These are phyloP conservation scores for Hepatocystis sp. DNA, from an alignment of 169 alveolate species.

Conservation along the genomic window DNA sequence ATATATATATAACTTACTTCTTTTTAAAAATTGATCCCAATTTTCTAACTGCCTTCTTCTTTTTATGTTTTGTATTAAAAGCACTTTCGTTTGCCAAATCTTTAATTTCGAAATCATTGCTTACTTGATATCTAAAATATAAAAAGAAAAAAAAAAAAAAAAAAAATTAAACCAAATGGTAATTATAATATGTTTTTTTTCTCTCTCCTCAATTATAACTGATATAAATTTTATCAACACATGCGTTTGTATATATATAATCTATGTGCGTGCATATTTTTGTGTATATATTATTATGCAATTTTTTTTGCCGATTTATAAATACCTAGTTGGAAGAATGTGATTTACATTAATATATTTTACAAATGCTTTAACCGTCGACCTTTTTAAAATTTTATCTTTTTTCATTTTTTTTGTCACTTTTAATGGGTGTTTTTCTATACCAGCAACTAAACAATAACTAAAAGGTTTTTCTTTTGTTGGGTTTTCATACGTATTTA, in stretches of 20 bases:
- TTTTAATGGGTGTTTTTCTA: conserved; percentile 96
- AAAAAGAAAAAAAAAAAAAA: neutral
- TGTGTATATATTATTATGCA: no score
- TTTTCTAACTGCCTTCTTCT: conserved; percentile 72
- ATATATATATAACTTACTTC: conserved; percentile 74
- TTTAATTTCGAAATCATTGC: conserved; percentile 64
- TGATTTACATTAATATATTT: conserved; percentile 98
- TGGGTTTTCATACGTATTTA: conserved; percentile 95
- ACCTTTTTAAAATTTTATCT: conserved; percentile 94
- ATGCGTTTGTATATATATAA: no score
- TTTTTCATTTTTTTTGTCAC: conserved; percentile 94
- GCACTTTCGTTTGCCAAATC: conserved; percentile 34
- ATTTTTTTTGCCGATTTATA: neutral
- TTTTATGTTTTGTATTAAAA: conserved; percentile 45
- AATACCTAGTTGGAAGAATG: conserved; percentile 98
- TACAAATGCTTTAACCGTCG: conserved; percentile 95
- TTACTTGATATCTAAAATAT: conserved; percentile 43
- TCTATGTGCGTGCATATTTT: no score
- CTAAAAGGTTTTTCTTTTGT: conserved; percentile 96
- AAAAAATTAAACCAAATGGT: neutral
- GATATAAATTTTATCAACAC: no score
- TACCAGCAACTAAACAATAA: conserved; percentile 97
- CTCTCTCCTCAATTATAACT: neutral
- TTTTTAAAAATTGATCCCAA: conserved; percentile 63
- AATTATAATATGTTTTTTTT: no score